These are phyloP conservation scores for Kwoniella bestiolae DNA, from an alignment of 768 basidiomycete genomes.

Conservation along the genomic window DNA sequence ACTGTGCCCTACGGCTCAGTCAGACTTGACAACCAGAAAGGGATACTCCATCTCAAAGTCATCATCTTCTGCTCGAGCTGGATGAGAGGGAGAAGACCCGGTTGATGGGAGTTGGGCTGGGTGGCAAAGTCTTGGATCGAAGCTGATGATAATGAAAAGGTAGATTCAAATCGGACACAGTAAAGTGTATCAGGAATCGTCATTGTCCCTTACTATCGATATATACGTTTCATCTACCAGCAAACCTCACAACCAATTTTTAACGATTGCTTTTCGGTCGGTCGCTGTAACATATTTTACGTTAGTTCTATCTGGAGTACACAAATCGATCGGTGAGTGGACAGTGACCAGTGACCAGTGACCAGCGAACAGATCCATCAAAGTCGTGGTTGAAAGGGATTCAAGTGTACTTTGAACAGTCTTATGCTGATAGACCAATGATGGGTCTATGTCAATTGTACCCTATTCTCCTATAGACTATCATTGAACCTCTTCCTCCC, in stretches of 20 bases:
- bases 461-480: not conserved
- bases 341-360: too few species aligned
- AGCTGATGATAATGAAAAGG: too few species aligned
- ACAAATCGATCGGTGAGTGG: not conserved
- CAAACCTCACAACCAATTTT: not conserved
- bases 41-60: not conserved
- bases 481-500: not conserved
- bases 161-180: too few species aligned
- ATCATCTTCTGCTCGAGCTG: not conserved
- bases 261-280: not conserved
- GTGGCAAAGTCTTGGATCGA: not conserved
- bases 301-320: too few species aligned
- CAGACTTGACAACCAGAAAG: constrained; percentile 7
- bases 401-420: not conserved
- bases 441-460: constrained; percentile 6
- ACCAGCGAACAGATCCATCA: not conserved
- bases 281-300: not conserved
- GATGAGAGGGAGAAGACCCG: not conserved
- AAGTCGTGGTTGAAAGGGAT: not conserved
- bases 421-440: not conserved
- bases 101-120: not conserved
- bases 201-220: constrained; percentile 3
- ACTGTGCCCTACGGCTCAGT: not conserved
- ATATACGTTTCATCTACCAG: constrained; percentile 4
- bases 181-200: too few species aligned